Evolutionary conservation across 257 asterid genomes (phyloP).

Genomic region (Jaltomata sinuosa): DNA sequence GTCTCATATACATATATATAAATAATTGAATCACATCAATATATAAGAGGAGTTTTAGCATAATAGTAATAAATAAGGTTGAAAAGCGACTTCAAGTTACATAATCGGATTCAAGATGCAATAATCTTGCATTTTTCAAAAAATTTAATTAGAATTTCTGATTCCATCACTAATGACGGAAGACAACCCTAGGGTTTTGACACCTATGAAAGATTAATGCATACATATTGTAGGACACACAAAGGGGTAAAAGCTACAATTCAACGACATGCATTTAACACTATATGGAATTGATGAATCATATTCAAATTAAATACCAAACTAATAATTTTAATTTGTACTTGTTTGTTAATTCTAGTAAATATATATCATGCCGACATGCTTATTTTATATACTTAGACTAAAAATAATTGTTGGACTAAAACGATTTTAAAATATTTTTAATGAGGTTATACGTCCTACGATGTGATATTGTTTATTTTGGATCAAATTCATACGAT

Average conservation of each 20-base stretch:
- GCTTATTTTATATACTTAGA: too few relatives aligned
- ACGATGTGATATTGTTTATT: too few relatives aligned
- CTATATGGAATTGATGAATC: background rate
- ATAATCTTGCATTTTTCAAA: background rate
- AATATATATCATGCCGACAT: background rate
- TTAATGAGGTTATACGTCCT: too few relatives aligned
- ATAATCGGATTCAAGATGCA: background rate
- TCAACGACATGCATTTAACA: background rate
- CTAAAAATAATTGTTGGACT: too few relatives aligned
- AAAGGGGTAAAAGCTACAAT: background rate
- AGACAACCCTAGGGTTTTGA: background rate
- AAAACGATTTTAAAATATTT: too few relatives aligned
- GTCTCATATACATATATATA: background rate
- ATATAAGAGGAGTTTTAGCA: background rate
- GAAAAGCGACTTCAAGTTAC: background rate
- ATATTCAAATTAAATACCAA: background rate
- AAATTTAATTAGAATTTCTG: background rate
- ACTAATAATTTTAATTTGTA: background rate
- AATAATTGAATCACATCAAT: background rate
- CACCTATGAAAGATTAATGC: background rate
- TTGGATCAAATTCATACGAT: too few relatives aligned
- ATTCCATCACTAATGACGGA: accelerated
- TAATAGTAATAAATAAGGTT: background rate
- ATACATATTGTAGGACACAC: background rate
- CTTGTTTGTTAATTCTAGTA: background rate